Evolutionary conservation across 2,329 filamentous ascomycete genomes (phyloP).

Genomic region (Fusarium pininemorale): DNA sequence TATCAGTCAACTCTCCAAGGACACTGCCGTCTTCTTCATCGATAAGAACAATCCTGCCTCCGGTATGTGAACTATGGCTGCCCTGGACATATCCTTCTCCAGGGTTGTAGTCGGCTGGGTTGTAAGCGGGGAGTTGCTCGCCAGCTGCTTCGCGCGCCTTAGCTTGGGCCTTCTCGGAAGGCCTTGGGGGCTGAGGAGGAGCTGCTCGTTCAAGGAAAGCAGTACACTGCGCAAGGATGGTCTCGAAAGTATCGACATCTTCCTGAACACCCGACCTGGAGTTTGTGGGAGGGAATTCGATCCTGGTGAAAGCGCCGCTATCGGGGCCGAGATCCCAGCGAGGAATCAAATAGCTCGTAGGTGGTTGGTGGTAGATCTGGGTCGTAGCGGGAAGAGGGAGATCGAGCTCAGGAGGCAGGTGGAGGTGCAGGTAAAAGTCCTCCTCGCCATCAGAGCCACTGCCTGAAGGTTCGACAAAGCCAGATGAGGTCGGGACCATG

Average conservation of each 20-base stretch:
- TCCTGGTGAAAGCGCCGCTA: slow-evolving; percentile 88
- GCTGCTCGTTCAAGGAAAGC: slow-evolving; percentile 89
- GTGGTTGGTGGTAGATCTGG: slow-evolving; percentile 96
- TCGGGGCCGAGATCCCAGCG: slow-evolving; percentile 93
- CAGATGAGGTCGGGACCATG: slow-evolving; percentile 92
- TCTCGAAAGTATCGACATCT: slow-evolving; percentile 96
- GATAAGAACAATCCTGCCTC: slow-evolving; percentile 86
- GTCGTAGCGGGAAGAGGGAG: slow-evolving; percentile 93
- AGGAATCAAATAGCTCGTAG: slow-evolving; percentile 91
- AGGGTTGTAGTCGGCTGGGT: slow-evolving; percentile 81
- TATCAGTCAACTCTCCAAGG: slow-evolving; percentile 87
- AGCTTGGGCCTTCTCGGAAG: slow-evolving; percentile 47
- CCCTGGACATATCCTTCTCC: slow-evolving; percentile 80
- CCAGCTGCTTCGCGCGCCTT: slow-evolving; percentile 53
- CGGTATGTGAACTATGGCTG: slow-evolving; percentile 60
- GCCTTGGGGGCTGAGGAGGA: slow-evolving; percentile 58
- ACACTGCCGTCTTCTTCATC: slow-evolving; percentile 97
- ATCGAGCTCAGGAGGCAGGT: slow-evolving; percentile 93
- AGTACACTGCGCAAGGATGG: slow-evolving; percentile 96
- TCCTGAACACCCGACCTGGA: slow-evolving; percentile 81
- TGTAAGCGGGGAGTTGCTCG: slow-evolving; percentile 71
- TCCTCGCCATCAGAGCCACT: slow-evolving; percentile 74
- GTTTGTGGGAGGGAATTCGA: slow-evolving; percentile 85
- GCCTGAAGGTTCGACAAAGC: slow-evolving; percentile 66
- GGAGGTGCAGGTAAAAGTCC: slow-evolving; percentile 96